Percentiles rank a stretch among this genome's conserved stretches.
Conservation (phyloP, 441 rosid genomes). For the Omphalea diandra region DNA sequence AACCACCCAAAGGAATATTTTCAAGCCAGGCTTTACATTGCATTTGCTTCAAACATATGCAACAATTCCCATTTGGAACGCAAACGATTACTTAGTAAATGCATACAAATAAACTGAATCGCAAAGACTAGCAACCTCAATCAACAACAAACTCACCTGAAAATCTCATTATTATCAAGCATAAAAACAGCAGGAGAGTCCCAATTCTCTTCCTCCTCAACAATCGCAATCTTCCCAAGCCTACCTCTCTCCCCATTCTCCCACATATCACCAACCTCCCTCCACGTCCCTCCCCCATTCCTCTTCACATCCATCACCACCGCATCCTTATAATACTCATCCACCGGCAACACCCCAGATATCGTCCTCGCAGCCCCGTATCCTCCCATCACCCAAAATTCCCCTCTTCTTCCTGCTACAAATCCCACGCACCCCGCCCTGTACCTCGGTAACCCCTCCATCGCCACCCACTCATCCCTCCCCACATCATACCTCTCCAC, state of each 20-base stretch:
- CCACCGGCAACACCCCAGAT: conserved; percentile 76
- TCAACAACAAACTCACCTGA: conserved; percentile 43
- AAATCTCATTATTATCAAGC: conserved; percentile 63
- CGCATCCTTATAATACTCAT: conserved; percentile 75
- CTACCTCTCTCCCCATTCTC: conserved; percentile 51
- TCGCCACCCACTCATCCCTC: conserved; percentile 65
- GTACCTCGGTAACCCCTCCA: conserved; percentile 67
- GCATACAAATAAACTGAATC: neutral
- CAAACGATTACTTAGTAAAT: no score
- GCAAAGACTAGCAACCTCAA: neutral
- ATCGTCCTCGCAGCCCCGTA: conserved; percentile 77
- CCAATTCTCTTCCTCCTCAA: conserved; percentile 46
- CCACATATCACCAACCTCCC: conserved; percentile 84
- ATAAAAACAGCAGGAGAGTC: conserved; percentile 54
- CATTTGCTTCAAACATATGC: no score
- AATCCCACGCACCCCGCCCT: conserved; percentile 91
- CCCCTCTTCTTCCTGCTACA: conserved; percentile 38
- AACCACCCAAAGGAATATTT: no score
- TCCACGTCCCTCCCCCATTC: conserved; percentile 46
- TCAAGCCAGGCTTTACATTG: no score
- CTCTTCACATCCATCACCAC: conserved; percentile 62
- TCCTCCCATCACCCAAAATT: conserved; percentile 97
- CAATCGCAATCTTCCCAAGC: conserved; percentile 72
- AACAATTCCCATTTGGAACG: no score
- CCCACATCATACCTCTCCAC: conserved; percentile 73